A percentile compares a stretch with the other conserved stretches of the same genome.
Evolutionary conservation across 345 rosid species (phyloP).

Genomic region (Limnanthes douglasii): DNA sequence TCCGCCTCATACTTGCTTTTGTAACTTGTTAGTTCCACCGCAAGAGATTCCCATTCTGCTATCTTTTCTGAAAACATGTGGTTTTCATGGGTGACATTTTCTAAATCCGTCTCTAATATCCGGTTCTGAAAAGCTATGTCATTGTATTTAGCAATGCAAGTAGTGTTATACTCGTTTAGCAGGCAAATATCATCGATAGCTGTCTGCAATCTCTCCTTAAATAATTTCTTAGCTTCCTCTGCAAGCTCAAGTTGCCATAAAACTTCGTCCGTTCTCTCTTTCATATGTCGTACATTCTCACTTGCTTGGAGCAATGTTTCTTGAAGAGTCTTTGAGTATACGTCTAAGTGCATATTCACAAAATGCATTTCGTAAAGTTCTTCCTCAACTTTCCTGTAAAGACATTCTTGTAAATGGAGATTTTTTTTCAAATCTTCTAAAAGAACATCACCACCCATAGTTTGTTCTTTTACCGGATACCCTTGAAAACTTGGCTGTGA

Average conservation of each 20-base stretch:
- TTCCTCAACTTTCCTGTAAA: constrained; percentile 67
- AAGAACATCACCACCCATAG: constrained; percentile 51
- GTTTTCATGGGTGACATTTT: constrained; percentile 38
- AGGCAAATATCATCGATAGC: constrained; percentile 51
- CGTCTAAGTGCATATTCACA: constrained; percentile 54
- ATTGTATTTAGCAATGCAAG: constrained; percentile 39
- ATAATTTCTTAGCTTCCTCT: constrained; percentile 38
- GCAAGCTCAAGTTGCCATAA: constrained; percentile 50
- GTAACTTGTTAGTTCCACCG: constrained; percentile 31
- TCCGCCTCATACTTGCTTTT: constrained; percentile 48
- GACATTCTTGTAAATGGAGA: constrained; percentile 65
- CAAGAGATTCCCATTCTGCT: constrained; percentile 49
- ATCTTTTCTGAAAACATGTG: constrained; percentile 45
- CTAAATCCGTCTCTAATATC: constrained; percentile 38
- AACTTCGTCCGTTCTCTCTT: constrained; percentile 33
- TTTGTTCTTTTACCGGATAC: constrained; percentile 24
- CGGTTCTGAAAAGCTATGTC: constrained; percentile 44
- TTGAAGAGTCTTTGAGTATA: constrained; percentile 53
- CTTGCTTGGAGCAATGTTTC: constrained; percentile 52
- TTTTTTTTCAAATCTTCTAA: constrained; percentile 66
- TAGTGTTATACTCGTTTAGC: constrained; percentile 39
- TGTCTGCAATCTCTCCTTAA: constrained; percentile 48
- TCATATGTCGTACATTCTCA: constrained; percentile 27
- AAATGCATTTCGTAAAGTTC: constrained; percentile 62
- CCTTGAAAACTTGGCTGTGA: constrained; percentile 24